These are phyloP conservation scores for Trichosporon sp. DNA, from an alignment of 1,284 basidiomycete species.

Conservation along the genomic window DNA sequence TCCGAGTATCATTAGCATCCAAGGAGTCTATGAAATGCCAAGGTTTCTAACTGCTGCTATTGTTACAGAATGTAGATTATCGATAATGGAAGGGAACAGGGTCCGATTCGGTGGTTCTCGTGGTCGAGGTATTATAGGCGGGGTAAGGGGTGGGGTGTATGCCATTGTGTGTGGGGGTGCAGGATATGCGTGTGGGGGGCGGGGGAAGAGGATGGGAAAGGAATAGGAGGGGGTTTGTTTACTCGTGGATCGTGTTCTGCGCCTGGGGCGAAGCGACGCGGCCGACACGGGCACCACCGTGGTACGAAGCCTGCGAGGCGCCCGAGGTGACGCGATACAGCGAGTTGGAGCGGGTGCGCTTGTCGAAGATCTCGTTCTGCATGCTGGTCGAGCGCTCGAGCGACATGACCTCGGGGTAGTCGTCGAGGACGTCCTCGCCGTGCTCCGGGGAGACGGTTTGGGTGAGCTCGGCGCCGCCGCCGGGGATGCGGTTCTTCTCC, in stretches of 20 bases:
- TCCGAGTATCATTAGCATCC: not conserved
- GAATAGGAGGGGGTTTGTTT: not conserved
- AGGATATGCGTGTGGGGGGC: constrained; percentile 7
- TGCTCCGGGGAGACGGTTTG: constrained; percentile 14
- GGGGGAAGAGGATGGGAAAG: not conserved
- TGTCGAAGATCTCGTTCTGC: constrained; percentile 30
- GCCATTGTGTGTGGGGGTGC: not conserved
- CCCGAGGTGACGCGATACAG: constrained; percentile 16
- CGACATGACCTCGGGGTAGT: constrained; percentile 29
- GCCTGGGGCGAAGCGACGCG: not conserved
- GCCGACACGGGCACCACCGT: not conserved
- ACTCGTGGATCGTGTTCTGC: not conserved
- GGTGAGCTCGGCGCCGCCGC: not conserved
- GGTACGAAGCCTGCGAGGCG: not conserved
- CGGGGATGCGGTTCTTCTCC: constrained; percentile 24
- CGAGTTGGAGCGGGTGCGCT: constrained; percentile 20
- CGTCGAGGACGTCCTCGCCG: constrained; percentile 23
- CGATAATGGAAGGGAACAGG: not conserved
- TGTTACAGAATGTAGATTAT: constrained; percentile 4
- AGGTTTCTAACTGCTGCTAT: not conserved
- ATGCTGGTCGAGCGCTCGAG: constrained; percentile 33
- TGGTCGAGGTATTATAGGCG: not conserved
- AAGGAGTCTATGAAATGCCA: constrained; percentile 5
- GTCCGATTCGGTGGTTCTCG: not conserved
- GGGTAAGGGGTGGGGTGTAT: not conserved